Percentiles rank a stretch among this genome's conserved stretches.
phyloP scores from a whole-genome alignment of 441 rosid species.

The Pelargonium citronellum region DNA sequence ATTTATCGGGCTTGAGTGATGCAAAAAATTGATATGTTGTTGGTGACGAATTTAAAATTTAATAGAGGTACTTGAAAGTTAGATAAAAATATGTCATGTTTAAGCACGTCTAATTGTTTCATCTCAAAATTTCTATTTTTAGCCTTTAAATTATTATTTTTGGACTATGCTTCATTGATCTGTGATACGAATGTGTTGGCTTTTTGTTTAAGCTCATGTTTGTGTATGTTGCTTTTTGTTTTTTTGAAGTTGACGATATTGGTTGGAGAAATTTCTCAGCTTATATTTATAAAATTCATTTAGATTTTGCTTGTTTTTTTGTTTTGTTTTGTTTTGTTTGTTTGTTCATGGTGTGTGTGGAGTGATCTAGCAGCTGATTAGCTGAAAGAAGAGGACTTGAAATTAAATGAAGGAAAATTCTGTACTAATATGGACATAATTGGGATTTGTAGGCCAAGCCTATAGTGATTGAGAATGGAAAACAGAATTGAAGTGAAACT shows the following conservation, averaged over 20 bases:
- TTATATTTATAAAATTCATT: background rate
- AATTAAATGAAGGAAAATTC: background rate
- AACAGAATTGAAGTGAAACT: background rate
- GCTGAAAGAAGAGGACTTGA: background rate
- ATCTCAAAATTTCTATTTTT: background rate
- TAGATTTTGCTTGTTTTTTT: background rate
- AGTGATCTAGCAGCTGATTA: background rate
- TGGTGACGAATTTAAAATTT: conserved; percentile 36
- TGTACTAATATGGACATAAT: background rate
- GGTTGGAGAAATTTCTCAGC: background rate
- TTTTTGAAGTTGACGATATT: background rate
- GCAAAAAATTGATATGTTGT: conserved; percentile 41
- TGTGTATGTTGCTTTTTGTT: background rate
- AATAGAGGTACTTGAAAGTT: conserved; percentile 22
- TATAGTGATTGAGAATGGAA: background rate
- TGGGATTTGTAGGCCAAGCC: background rate
- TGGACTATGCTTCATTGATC: background rate
- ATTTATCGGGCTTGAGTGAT: conserved; percentile 44
- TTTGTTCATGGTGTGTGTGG: background rate
- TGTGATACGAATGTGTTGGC: background rate
- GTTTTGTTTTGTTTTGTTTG: background rate
- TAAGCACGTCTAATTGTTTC: background rate
- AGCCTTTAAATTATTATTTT: background rate
- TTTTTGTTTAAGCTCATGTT: background rate
- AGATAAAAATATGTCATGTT: too few relatives aligned